Base-by-base conservation (phyloP, 495 filamentous ascomycete species). In the Penicillium riverlandense region DNA sequence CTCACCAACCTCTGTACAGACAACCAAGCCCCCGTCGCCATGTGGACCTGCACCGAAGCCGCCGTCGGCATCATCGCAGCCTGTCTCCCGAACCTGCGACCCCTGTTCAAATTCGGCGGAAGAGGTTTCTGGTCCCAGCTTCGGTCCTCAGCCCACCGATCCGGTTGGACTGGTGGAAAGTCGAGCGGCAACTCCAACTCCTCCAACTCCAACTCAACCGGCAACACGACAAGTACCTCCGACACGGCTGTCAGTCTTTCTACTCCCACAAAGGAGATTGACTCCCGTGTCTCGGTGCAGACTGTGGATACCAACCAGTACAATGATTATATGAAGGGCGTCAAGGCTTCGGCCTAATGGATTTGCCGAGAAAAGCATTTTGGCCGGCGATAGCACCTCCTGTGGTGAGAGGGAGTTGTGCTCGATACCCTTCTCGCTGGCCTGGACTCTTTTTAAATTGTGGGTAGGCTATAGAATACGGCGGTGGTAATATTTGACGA, bases 1-100 rank as follows among this genome's bases (percentile, higher is more conserved):
- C 53, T 59, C 39, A 56, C 36, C 1, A 29, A 22, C 22, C 22
- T 32, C 6, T 13, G 7, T 31, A 6, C n/a, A 58, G 57, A 53
- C 22, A 41, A 61, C 35, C 58, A 61, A 56, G 55, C 54, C 37
- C 58, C 55, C 2, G 42, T 48, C 8, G 52, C 49, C 37, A 45
- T 61, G 28, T 61, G 58, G 58, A 61, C 58, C 11, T 61, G 58
- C 35, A 41, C 47, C 13, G 58, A 61, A 40, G 49, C 49, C 10
- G 55, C 55, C 1, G 58, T 61, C 0, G 55, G 49, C 13, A 61
- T 61, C 32, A 44, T 54, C 6, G 58, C 55, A 7, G 58, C 58
- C 27, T 61, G 58, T 38, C 48, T 61, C 1, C 55, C 58, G 2
- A 61, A 61, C 35, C 48, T 61, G 8, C 40, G 54, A 22, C 58